Evolutionary conservation across 1,139 yeast species (phyloP), one percentile per base, ranked within the genome.

Genomic region (Entelexis paramagnoliae): DNA sequence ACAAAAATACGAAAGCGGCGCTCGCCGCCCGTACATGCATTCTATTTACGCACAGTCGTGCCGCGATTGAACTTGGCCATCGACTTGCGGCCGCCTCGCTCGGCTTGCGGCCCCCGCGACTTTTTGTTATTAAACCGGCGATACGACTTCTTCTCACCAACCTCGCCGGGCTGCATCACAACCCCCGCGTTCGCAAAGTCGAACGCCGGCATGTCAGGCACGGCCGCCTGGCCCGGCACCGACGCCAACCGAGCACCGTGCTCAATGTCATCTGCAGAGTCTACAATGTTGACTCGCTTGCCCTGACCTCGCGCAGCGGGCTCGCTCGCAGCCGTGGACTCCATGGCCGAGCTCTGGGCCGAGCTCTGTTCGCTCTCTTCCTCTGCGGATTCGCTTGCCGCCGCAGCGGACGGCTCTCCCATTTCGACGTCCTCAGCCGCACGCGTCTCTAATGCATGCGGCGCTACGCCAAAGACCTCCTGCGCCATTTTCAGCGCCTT

Each of bases 61-160:
- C 46, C 46, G 14, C 29, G 26, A 13, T 42, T 42, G 20, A 30
- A 42, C 20, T 42, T 42, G 20, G 46, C 46, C 46, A 42, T 42
- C 6, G 46, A 42, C 20, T 42, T 42, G 29, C 46, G 46, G 19
- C 35, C 46, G 10, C 46, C 46, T 9, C 29, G 10, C 24, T 42
- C 46, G 5, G 17, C 46, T 14, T 32, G 36, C n/a, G 46, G 46
- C 14, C 46, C 46, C 2, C 36, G 46, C 17, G 29, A 13, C 30
- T 22, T 32, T 13, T 42, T 42, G 17, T 16, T 22, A 10, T 32
- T 16, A 9, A 42, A 42, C 13, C 46, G 35, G 5, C 20, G 17
- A 20, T 42, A 42, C 2, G 46, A 42, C n/a, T 32, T 30, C 36
- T 13, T 30, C n/a, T 42, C 46, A 3, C 8, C 29, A 1, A 8